Evolutionary conservation across 495 filamentous ascomycete genomes (phyloP), one percentile per base, ranked within the genome.

Genomic region (Penicillium canescens): DNA sequence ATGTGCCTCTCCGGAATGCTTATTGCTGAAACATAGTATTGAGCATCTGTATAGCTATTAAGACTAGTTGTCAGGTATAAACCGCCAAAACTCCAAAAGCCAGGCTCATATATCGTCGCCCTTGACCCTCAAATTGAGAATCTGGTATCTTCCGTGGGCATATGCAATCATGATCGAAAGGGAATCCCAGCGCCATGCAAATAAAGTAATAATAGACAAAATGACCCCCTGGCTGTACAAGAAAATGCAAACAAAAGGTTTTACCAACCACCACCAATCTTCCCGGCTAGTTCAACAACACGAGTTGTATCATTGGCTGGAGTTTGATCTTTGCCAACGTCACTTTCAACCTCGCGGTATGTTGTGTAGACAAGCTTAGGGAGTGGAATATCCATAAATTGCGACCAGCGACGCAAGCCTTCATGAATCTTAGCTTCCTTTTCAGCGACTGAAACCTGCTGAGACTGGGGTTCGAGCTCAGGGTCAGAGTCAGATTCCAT

Each of bases 251-350:
- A 33, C 5, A 42, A 54, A 34, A n/a, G 4, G n/a, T 2, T 33
- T 66, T 81, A 98, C 94, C 94, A 98, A 9, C 94, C 94, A 41
- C 94, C 93, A 46, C 92, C 94, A 39, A 92, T 89, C 75, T 92
- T 96, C 44, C 90, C 87, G 20, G 94, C 95, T 62, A 98, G 76
- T 63, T 95, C 91, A 42, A 90, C 86, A 14, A 94, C 92, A 48
- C 87, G 82, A 52, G 91, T 85, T n/a, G 89, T 89, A 66, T 88
- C 87, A 36, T 67, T 66, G 9, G 61, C 55, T 12, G 68, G 60
- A 59, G 63, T 61, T 60, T 84, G 78, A 40, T 83, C 77, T 69
- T 94, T 95, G 38, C 93, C 93, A 10, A 98, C 89, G 71, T 97
- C 92, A 69, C 96, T 96, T 59, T 96, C 87, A 3, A 98, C 93